Conservation (phyloP, 2,329 filamentous ascomycete genomes). For the Calonectria hongkongensis region DNA sequence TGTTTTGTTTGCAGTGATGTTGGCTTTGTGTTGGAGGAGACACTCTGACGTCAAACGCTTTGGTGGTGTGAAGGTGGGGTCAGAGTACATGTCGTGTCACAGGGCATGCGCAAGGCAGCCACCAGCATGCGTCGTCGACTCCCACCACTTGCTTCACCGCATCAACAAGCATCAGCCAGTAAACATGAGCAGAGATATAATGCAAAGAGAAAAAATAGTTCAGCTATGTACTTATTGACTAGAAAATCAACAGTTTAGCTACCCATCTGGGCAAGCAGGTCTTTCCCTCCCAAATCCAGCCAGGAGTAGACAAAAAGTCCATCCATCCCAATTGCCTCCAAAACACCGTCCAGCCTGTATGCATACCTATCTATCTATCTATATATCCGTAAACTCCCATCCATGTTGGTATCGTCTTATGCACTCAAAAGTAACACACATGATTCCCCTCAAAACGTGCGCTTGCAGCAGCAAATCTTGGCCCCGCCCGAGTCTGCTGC, state of each 20-base stretch:
- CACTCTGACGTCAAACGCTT: background rate
- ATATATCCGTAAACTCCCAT: too few species aligned
- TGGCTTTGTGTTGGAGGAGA: background rate
- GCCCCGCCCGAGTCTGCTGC: conserved; percentile 37
- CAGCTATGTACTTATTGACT: background rate
- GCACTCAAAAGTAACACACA: background rate
- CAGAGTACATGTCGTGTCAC: background rate
- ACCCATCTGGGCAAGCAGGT: too few species aligned
- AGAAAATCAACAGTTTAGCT: too few species aligned
- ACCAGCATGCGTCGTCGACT: background rate
- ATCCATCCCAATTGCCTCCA: too few species aligned
- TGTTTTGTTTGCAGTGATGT: background rate
- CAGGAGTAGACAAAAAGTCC: too few species aligned
- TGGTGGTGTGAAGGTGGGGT: background rate
- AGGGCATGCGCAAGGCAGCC: background rate
- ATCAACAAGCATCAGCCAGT: background rate
- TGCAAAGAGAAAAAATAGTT: too few species aligned
- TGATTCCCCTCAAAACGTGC: too few species aligned
- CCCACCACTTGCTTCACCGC: background rate
- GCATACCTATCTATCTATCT: too few species aligned
- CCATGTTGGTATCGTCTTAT: background rate
- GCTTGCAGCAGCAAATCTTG: conserved; percentile 30
- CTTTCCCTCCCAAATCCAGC: too few species aligned
- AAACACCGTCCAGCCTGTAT: too few species aligned
- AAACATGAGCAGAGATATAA: background rate